phyloP scores from a whole-genome alignment of 345 rosid species.

The Boechera divaricarpa region DNA sequence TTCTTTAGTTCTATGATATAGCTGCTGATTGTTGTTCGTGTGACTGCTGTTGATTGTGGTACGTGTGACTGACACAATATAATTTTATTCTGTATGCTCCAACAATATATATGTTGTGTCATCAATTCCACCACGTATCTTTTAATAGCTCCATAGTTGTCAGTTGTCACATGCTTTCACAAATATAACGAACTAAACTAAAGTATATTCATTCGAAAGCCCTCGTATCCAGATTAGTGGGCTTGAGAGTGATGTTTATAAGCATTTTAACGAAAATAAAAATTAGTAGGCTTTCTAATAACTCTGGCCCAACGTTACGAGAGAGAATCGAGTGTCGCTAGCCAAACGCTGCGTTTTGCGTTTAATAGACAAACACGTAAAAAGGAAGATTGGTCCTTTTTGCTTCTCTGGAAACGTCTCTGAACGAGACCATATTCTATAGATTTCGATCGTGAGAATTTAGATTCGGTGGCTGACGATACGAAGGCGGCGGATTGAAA shows the following conservation, averaged over 20 bases:
- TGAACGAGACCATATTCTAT: not conserved
- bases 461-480: slow-evolving; percentile 16
- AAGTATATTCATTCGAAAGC: not conserved
- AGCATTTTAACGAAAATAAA: not conserved
- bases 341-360: slow-evolving; percentile 5
- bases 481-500: not conserved
- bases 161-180: not conserved
- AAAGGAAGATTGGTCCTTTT: not conserved
- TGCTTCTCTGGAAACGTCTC: slow-evolving; percentile 31
- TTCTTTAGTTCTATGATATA: not conserved
- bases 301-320: not conserved
- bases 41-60: not conserved
- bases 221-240: not conserved
- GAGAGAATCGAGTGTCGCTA: not conserved
- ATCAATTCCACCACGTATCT: not conserved
- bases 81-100: not conserved
- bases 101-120: not conserved
- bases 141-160: not conserved
- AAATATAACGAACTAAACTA: no score
- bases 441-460: slow-evolving; percentile 16
- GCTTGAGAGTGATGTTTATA: not conserved
- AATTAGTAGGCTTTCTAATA: not conserved
- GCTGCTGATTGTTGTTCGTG: not conserved
- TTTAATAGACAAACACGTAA: not conserved
- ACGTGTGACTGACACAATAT: not conserved